Conservation (phyloP, 345 rosid species). For the Excoecaria cochinchinensis region DNA sequence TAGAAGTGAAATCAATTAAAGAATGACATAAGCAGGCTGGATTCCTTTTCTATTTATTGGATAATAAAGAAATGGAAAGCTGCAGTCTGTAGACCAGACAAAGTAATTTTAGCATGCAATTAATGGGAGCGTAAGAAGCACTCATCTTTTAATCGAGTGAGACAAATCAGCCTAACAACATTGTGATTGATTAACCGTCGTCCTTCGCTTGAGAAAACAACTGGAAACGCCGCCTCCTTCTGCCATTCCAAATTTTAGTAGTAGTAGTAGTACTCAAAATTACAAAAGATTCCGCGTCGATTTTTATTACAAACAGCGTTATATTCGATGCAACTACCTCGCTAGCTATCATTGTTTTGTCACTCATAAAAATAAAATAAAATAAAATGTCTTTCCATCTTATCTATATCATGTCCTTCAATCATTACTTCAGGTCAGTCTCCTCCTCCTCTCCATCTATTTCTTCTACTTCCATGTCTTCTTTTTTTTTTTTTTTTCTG, state of each 20-base stretch:
- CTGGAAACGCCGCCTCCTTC: too few species aligned
- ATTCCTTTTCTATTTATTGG: too few species aligned
- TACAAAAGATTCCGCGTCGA: not conserved
- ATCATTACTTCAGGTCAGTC: not conserved
- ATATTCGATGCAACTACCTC: not conserved
- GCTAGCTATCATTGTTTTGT: not conserved
- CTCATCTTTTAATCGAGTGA: not conserved
- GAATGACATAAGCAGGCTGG: too few species aligned
- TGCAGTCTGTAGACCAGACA: too few species aligned
- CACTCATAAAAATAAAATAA: not conserved
- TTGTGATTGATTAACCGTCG: not conserved
- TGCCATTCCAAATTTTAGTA: too few species aligned
- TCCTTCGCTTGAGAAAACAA: not conserved
- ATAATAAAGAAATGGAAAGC: too few species aligned
- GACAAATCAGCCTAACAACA: not conserved
- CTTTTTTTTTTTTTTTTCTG: not conserved
- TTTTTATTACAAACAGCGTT: not conserved
- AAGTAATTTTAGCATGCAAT: too few species aligned
- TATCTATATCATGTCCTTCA: not conserved
- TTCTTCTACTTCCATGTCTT: not conserved
- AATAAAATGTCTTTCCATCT: not conserved
- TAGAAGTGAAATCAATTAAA: too few species aligned
- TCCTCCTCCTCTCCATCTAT: not conserved
- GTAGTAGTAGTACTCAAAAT: too few species aligned
- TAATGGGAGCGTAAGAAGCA: too few species aligned